These are phyloP conservation scores for Pseudotsuga menziesii DNA, from an alignment of 75 land plant species.

Conservation along the genomic window DNA sequence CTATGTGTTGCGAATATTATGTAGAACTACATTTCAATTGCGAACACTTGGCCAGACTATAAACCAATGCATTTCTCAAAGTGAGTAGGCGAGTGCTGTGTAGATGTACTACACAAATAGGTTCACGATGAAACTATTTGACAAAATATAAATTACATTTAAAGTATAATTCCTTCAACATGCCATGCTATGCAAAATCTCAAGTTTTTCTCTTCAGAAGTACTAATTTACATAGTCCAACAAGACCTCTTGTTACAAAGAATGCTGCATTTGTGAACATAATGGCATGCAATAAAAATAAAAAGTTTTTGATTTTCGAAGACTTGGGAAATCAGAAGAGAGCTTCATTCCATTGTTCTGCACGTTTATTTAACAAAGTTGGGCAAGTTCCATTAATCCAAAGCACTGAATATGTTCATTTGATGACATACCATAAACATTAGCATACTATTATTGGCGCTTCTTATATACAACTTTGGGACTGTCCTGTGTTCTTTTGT, in stretches of 20 bases:
- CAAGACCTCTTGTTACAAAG: neutral
- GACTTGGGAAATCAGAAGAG: neutral
- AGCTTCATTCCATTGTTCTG: neutral
- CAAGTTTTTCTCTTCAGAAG: too few relatives aligned
- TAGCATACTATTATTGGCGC: neutral
- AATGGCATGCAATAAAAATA: neutral
- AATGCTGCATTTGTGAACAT: neutral
- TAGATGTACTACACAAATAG: too few relatives aligned
- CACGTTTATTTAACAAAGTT: neutral
- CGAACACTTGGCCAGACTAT: too few relatives aligned
- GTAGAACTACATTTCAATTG: too few relatives aligned
- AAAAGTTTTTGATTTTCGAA: neutral
- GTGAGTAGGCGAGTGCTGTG: too few relatives aligned
- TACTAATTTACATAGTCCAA: too few relatives aligned
- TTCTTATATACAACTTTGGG: conserved; percentile 5
- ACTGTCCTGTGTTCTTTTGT: conserved; percentile 39
- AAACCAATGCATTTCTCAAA: too few relatives aligned
- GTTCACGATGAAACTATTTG: too few relatives aligned
- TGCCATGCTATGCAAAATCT: too few relatives aligned
- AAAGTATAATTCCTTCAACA: too few relatives aligned
- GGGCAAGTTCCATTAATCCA: neutral
- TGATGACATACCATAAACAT: neutral
- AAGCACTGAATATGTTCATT: neutral
- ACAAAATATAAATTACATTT: too few relatives aligned
- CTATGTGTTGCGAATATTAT: too few relatives aligned